Evolutionary conservation across 2,329 filamentous ascomycete genomes (phyloP).

Genomic region (Emmonsiellopsis sp.): DNA sequence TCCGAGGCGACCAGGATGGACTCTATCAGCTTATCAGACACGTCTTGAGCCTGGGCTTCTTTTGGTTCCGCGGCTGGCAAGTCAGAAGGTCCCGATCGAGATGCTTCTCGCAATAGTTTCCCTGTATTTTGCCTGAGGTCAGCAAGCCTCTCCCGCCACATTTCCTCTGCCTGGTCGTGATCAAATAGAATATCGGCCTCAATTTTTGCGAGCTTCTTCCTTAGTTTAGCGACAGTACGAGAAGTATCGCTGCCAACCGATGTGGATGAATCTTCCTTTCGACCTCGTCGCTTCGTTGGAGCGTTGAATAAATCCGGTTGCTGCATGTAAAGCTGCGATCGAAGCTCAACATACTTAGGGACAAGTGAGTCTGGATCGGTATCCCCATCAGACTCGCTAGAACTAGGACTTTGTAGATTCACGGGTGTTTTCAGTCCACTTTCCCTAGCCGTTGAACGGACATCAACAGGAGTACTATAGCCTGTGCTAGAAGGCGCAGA

Average conservation of each 20-base stretch:
- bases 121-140: constrained; percentile 47
- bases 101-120: constrained; percentile 41
- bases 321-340: constrained; percentile 56
- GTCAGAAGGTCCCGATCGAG: neutral
- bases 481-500: constrained; percentile 5
- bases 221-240: constrained; percentile 52
- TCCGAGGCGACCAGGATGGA: constrained; percentile 3
- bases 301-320: constrained; percentile 46
- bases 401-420: constrained; percentile 2
- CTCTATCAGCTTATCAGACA: constrained; percentile 23
- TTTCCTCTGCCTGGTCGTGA: constrained; percentile 52
- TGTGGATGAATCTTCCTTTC: constrained; percentile 19
- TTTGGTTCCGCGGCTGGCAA: neutral
- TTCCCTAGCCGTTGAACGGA: neutral
- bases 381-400: constrained; percentile 48
- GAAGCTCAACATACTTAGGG: constrained; percentile 67
- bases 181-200: constrained; percentile 73
- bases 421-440: neutral
- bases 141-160: constrained; percentile 54
- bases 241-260: constrained; percentile 23
- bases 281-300: constrained; percentile 18
- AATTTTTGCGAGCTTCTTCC: constrained; percentile 66
- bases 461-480: constrained; percentile 5
- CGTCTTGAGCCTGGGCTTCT: constrained; percentile 40
- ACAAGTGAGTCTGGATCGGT: constrained; percentile 68